Percentiles rank a stretch among this genome's conserved stretches.
Conservation (phyloP, 768 basidiomycete genomes). For the Grammothele lineata region DNA sequence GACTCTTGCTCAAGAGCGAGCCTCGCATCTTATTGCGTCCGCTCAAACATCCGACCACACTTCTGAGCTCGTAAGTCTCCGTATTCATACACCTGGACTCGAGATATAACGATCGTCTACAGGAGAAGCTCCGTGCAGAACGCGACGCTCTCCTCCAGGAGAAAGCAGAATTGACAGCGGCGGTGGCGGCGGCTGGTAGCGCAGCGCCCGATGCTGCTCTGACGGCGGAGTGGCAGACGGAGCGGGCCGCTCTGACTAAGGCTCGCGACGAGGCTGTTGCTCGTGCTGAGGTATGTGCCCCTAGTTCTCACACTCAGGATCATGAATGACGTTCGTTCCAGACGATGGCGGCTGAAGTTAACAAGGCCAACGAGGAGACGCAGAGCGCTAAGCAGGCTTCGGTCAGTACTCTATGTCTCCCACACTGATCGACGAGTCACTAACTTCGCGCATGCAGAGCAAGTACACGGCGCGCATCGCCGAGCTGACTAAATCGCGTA, state of each 20-base stretch:
- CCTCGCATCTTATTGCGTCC: constrained; percentile 13
- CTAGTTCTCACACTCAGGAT: too few species aligned
- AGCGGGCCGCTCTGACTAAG: constrained; percentile 55
- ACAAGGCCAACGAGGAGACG: too few species aligned
- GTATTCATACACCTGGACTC: neutral
- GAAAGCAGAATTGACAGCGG: constrained; percentile 41
- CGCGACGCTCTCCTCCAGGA: constrained; percentile 59
- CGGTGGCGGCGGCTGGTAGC: constrained; percentile 1
- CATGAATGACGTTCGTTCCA: too few species aligned
- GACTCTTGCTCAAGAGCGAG: constrained; percentile 34
- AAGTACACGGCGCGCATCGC: constrained; percentile 55
- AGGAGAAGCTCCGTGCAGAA: constrained; percentile 56
- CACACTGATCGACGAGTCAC: too few species aligned
- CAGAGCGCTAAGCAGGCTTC: too few species aligned
- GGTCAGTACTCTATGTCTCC: too few species aligned
- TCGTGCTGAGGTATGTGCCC: constrained; percentile 58
- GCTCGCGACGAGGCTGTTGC: constrained; percentile 56
- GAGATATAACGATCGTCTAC: too few species aligned
- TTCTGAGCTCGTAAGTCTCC: constrained; percentile 24
- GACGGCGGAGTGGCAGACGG: constrained; percentile 45
- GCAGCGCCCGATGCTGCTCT: constrained; percentile 20
- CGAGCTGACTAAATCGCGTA: constrained; percentile 49
- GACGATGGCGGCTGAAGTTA: too few species aligned
- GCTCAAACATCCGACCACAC: neutral
- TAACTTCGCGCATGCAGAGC: constrained; percentile 47